These are phyloP conservation scores for Chlamydomonas asymmetrica DNA, from an alignment of 139 green algal genomes.

Conservation along the genomic window DNA sequence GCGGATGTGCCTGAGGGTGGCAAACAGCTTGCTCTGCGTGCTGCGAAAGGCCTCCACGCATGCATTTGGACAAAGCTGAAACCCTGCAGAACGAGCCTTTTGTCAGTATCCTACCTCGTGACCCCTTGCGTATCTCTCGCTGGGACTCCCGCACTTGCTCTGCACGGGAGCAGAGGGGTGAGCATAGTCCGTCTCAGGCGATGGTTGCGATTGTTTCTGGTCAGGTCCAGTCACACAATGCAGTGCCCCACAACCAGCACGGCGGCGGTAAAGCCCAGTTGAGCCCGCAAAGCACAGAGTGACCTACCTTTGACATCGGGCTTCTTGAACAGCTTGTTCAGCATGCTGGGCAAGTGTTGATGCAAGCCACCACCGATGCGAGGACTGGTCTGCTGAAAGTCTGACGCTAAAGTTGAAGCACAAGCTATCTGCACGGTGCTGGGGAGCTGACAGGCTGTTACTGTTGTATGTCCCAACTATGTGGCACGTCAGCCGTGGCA, in stretches of 20 bases:
- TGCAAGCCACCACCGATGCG: no score
- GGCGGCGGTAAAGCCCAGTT: background rate
- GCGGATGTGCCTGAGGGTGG: background rate
- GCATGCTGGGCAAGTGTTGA: background rate
- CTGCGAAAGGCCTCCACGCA: background rate
- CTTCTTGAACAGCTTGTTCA: constrained; percentile 38
- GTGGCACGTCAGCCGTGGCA: no score
- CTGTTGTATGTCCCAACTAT: no score
- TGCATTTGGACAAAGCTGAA: background rate
- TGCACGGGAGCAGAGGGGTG: constrained; percentile 10
- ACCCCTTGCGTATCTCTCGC: constrained; percentile 44
- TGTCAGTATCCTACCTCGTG: constrained; percentile 41
- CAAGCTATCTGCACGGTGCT: no score
- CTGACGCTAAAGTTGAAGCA: no score
- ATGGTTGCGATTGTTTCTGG: background rate
- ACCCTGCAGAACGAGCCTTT: background rate
- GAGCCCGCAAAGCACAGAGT: background rate
- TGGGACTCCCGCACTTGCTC: constrained; percentile 55
- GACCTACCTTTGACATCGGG: constrained; percentile 38
- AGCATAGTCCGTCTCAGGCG: background rate
- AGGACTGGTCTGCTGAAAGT: no score
- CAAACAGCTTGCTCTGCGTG: background rate
- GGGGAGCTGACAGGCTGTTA: no score
- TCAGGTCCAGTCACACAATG: background rate
- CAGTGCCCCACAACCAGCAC: background rate